Evolutionary conservation across 2,329 filamentous ascomycete species (phyloP).

Genomic region (Stachybotrys echinatus): DNA sequence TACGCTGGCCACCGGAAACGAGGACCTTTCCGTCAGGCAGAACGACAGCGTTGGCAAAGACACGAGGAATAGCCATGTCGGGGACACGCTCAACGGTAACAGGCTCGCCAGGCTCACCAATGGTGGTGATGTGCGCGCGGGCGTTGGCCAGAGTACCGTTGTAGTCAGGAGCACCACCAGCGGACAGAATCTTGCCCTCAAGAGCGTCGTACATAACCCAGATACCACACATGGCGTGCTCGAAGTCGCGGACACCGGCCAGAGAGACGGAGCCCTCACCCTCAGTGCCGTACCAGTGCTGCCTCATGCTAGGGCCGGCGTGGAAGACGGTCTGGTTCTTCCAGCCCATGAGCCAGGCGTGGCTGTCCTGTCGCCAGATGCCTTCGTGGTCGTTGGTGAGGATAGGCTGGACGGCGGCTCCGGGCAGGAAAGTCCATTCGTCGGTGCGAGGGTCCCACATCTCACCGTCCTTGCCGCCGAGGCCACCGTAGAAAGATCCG

Average conservation of each 20-base stretch:
- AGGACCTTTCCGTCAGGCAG: constrained; percentile 41
- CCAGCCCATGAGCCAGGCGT: constrained; percentile 26
- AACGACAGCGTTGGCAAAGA: constrained; percentile 37
- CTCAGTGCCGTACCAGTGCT: constrained; percentile 51
- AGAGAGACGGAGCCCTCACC: constrained; percentile 27
- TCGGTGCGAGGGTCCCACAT: constrained; percentile 41
- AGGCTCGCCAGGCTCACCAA: constrained; percentile 21
- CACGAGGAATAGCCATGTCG: constrained; percentile 31
- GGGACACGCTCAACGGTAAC: constrained; percentile 9
- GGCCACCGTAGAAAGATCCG: constrained; percentile 45
- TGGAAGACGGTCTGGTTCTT: constrained; percentile 48
- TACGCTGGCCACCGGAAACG: constrained; percentile 28
- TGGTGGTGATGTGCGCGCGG: constrained; percentile 42
- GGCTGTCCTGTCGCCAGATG: constrained; percentile 37
- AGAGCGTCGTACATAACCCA: constrained; percentile 53
- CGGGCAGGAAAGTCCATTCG: constrained; percentile 39
- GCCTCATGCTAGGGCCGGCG: constrained; percentile 45
- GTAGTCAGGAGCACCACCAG: constrained; percentile 41
- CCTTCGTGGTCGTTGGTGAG: constrained; percentile 44
- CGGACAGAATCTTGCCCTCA: constrained; percentile 47
- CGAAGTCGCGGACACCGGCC: constrained; percentile 24
- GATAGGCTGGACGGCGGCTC: constrained; percentile 40
- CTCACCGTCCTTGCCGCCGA: constrained; percentile 50
- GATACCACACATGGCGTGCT: constrained; percentile 46
- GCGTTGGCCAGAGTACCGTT: constrained; percentile 29